Percentiles rank a stretch among this genome's conserved stretches.
These are phyloP conservation scores for Lactifluus piperatus DNA, from an alignment of 768 basidiomycete genomes.

Conservation along the genomic window DNA sequence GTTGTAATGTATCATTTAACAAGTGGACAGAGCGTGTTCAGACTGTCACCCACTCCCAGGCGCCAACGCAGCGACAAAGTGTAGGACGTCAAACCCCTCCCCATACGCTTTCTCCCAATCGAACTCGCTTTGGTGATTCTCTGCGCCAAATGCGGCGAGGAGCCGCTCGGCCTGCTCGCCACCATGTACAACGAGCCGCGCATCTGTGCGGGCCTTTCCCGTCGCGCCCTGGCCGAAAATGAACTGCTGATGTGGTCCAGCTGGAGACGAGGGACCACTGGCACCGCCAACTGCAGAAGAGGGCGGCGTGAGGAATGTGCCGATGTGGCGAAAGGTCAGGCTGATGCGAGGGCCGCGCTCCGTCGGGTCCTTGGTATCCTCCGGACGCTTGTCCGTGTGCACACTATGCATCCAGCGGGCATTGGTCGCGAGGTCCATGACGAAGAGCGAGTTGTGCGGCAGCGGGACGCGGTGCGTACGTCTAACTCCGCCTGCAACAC, in stretches of 20 bases:
- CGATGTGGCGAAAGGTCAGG: constrained; percentile 70
- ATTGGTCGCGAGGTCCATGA: constrained; percentile 69
- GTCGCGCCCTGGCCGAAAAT: constrained; percentile 73
- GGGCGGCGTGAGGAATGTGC: constrained; percentile 53
- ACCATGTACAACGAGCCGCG: constrained; percentile 46
- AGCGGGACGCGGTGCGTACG: constrained; percentile 54
- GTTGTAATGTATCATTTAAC: no score
- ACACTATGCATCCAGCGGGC: constrained; percentile 69
- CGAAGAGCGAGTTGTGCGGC: constrained; percentile 77
- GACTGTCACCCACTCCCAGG: no score
- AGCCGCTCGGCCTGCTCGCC: constrained; percentile 39
- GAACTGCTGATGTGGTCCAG: constrained; percentile 29
- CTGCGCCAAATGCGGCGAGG: constrained; percentile 59
- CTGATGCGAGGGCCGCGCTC: constrained; percentile 64
- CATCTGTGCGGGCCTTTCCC: constrained; percentile 48
- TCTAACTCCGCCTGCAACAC: constrained; percentile 9
- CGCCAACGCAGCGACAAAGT: constrained; percentile 25
- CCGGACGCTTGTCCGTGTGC: constrained; percentile 62
- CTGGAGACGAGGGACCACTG: background rate
- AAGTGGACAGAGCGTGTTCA: no score
- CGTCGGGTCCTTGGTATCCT: constrained; percentile 47
- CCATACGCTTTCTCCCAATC: constrained; percentile 65
- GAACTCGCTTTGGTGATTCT: constrained; percentile 63
- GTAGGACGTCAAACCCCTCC: constrained; percentile 58
- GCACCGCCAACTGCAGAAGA: background rate